Percentiles rank a stretch among this genome's conserved stretches.
phyloP scores from a whole-genome alignment of 1,284 basidiomycete genomes.

The Pseudozyma flocculosa region DNA sequence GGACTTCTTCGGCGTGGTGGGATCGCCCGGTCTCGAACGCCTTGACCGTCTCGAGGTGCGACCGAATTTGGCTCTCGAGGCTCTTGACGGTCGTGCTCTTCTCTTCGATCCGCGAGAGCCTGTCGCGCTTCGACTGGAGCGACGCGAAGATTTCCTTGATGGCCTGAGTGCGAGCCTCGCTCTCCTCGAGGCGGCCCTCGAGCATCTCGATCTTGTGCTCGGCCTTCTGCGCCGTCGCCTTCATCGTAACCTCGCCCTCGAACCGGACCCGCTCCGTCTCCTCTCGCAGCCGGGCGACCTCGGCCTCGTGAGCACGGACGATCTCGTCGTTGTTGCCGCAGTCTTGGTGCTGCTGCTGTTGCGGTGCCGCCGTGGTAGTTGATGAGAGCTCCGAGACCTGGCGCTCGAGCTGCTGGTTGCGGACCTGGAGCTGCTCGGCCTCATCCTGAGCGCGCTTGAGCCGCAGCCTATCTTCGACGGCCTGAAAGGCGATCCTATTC shows the following conservation, averaged over 20 bases:
- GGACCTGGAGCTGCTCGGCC: neutral
- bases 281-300: conserved; percentile 7
- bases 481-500: conserved; percentile 2
- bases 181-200: neutral
- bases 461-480: conserved; percentile 6
- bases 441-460: neutral
- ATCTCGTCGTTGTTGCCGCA: neutral
- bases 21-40: neutral
- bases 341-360: neutral
- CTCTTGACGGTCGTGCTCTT: neutral
- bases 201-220: conserved; percentile 12
- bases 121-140: neutral
- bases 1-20: neutral
- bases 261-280: conserved; percentile 13
- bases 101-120: conserved; percentile 3
- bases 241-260: conserved; percentile 15
- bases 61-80: neutral
- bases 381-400: neutral
- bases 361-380: neutral
- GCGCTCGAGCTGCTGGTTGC: neutral
- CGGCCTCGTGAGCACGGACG: conserved; percentile 3
- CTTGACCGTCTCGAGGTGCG: neutral
- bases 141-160: neutral
- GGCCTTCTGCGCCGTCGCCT: conserved; percentile 11
- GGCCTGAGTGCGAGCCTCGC: conserved; percentile 1